Percentiles rank a stretch among this genome's conserved stretches.
These are phyloP conservation scores for Tolypocladium ophioglossoides DNA, from an alignment of 2,329 filamentous ascomycete genomes.

Conservation along the genomic window DNA sequence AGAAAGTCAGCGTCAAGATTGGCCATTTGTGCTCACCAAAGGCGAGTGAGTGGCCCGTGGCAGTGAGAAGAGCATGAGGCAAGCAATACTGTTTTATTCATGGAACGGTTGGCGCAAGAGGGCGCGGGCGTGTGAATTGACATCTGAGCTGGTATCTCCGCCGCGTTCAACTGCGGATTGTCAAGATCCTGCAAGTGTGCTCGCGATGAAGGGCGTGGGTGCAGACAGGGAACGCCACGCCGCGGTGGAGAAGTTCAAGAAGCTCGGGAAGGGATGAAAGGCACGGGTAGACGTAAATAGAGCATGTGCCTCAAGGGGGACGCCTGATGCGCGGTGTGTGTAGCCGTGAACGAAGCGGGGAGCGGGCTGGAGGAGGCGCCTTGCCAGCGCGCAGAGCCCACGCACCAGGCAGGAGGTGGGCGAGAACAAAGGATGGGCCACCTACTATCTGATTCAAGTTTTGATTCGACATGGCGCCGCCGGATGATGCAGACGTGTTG, in stretches of 20 bases:
- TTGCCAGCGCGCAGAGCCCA: background rate
- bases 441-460: slow-evolving; percentile 95
- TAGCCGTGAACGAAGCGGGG: background rate
- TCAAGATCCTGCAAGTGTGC: background rate
- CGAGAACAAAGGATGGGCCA: slow-evolving; percentile 14
- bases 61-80: background rate
- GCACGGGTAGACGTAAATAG: no score
- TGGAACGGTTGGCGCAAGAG: background rate
- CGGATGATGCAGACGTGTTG: slow-evolving; percentile 15
- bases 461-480: slow-evolving; percentile 59
- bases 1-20: background rate
- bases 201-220: background rate
- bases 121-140: background rate
- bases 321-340: background rate
- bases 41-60: background rate
- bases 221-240: background rate
- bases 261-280: background rate
- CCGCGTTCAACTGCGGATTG: background rate
- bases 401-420: background rate
- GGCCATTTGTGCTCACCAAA: background rate
- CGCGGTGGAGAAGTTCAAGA: background rate
- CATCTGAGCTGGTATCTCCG: background rate
- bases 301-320: background rate
- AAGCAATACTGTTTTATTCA: background rate
- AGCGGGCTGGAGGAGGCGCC: background rate